Evolutionary conservation across 1,284 basidiomycete genomes (phyloP).

Genomic region (Somion occarium): DNA sequence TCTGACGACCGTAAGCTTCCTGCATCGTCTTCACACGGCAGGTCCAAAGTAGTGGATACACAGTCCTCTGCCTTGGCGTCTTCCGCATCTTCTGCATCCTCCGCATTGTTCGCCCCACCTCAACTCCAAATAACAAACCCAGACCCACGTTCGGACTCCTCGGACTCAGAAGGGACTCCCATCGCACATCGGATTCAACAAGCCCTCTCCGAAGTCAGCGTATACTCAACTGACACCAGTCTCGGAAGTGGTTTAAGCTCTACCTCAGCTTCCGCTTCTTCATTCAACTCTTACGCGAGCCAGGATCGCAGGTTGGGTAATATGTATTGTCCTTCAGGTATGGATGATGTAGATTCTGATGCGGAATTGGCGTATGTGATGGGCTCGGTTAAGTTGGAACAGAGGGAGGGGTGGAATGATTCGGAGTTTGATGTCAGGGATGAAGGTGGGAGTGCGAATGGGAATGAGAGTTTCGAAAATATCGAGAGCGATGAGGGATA

Average conservation of each 20-base stretch:
- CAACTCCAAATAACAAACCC: constrained; percentile 15
- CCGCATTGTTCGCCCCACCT: neutral
- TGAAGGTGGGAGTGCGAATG: neutral
- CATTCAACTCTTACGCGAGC: neutral
- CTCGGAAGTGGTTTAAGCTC: constrained; percentile 32
- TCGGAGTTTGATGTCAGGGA: neutral
- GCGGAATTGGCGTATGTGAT: constrained; percentile 24
- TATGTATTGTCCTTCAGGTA: constrained; percentile 14
- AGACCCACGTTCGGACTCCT: constrained; percentile 5
- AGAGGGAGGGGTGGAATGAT: no score
- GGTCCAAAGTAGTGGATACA: neutral
- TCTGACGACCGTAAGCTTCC: neutral
- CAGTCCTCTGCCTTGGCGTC: neutral
- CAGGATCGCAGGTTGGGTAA: constrained; percentile 13
- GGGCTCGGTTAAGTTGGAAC: constrained; percentile 16
- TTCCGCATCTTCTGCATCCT: neutral
- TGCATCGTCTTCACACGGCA: neutral
- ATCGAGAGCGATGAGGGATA: neutral
- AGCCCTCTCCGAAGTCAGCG: constrained; percentile 18
- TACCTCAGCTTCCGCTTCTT: constrained; percentile 27
- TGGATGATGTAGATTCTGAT: constrained; percentile 20
- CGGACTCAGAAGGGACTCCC: neutral
- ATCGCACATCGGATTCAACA: neutral
- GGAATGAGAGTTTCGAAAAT: neutral
- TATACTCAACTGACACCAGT: constrained; percentile 21